Percentiles rank a stretch among this genome's conserved stretches.
These are phyloP conservation scores for Durusdinium trenchii DNA, from an alignment of 73 alveolate genomes.

Conservation along the genomic window DNA sequence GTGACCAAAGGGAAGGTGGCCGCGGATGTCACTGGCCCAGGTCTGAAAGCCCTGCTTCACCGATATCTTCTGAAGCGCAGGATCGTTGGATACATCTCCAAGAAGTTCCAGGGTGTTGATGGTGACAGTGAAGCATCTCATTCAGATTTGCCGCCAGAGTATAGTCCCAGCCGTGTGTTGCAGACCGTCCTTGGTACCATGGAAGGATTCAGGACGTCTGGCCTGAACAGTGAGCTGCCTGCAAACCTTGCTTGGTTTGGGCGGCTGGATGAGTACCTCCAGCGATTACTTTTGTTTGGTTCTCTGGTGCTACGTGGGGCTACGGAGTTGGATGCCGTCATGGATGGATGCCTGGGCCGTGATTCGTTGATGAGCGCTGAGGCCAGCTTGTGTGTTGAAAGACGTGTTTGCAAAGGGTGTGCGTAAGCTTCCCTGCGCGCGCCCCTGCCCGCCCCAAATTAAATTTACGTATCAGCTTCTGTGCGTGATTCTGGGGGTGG, in stretches of 20 bases:
- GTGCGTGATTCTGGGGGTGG: not conserved
- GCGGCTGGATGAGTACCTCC: not conserved
- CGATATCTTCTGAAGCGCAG: not conserved
- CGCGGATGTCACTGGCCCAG: not conserved
- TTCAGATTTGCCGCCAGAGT: too few species aligned
- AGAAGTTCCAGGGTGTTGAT: not conserved
- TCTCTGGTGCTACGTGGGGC: not conserved
- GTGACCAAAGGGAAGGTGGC: not conserved
- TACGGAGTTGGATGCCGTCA: not conserved
- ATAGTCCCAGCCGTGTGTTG: too few species aligned
- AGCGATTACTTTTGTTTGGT: not conserved
- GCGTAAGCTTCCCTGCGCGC: not conserved
- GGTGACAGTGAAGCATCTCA: too few species aligned
- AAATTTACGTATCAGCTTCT: too few species aligned
- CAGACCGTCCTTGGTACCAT: not conserved
- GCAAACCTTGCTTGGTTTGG: not conserved
- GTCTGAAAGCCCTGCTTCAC: not conserved
- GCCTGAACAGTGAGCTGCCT: not conserved
- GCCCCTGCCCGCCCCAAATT: not conserved
- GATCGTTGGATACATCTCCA: not conserved
- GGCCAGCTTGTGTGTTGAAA: not conserved
- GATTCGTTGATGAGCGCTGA: not conserved
- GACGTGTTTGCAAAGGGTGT: not conserved
- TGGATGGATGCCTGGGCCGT: not conserved
- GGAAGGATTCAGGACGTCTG: not conserved